These are phyloP conservation scores for Phyllostachys edulis DNA, from an alignment of 176 grass and related monocot species.

Conservation along the genomic window DNA sequence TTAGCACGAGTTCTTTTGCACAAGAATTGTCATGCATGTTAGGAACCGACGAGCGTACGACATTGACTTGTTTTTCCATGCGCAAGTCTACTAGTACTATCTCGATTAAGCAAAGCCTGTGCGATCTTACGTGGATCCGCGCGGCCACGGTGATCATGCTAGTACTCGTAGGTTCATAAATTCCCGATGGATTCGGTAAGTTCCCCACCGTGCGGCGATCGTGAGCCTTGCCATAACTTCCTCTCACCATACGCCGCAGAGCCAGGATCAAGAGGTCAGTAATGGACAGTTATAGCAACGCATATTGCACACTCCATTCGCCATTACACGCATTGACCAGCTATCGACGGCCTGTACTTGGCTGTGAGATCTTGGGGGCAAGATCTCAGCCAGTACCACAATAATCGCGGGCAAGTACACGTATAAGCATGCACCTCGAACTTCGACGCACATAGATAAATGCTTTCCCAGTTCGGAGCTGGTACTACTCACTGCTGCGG, in stretches of 20 bases:
- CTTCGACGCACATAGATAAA: background rate
- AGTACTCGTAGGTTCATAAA: background rate
- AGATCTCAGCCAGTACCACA: background rate
- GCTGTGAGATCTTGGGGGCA: background rate
- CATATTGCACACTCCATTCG: too few relatives aligned
- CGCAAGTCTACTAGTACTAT: too few relatives aligned
- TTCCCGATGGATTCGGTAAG: background rate
- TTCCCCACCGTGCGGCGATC: background rate
- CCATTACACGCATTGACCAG: background rate
- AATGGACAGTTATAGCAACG: too few relatives aligned
- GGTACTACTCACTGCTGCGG: background rate
- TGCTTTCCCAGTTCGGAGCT: background rate
- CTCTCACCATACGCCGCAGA: too few relatives aligned
- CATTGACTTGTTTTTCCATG: too few relatives aligned
- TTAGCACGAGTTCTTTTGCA: too few relatives aligned
- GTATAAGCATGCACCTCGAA: background rate
- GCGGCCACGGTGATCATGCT: background rate
- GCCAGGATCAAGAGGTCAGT: too few relatives aligned
- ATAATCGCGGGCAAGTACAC: slow-evolving; percentile 9
- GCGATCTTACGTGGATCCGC: background rate
- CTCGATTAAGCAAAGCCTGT: background rate
- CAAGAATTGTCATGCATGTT: too few relatives aligned
- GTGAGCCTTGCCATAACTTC: too few relatives aligned
- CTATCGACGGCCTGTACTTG: background rate
- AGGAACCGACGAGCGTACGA: too few relatives aligned